Evolutionary conservation across 495 filamentous ascomycete genomes (phyloP).

Genomic region (Podospora appendiculata): DNA sequence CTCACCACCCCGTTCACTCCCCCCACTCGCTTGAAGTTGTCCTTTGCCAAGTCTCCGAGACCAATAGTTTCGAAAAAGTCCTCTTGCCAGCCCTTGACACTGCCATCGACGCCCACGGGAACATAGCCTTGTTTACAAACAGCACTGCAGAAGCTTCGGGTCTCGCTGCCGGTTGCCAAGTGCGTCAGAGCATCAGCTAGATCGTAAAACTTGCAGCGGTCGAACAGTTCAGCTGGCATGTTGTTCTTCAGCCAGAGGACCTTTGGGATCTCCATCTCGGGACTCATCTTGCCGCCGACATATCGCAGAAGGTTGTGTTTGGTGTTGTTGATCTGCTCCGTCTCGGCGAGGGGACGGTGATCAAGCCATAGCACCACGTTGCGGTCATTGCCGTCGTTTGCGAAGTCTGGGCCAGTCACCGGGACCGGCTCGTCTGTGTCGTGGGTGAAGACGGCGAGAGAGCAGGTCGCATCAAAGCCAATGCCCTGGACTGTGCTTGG

Average conservation of each 20-base stretch:
- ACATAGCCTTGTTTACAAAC: slow-evolving; percentile 96
- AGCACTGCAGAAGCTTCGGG: slow-evolving; percentile 82
- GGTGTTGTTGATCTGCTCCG: slow-evolving; percentile 83
- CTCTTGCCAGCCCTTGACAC: slow-evolving; percentile 96
- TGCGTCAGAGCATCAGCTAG: slow-evolving; percentile 90
- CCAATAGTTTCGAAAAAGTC: slow-evolving; percentile 85
- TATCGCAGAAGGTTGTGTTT: slow-evolving; percentile 89
- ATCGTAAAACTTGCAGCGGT: slow-evolving; percentile 93
- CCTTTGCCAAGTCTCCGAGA: slow-evolving; percentile 68
- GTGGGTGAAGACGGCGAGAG: slow-evolving; percentile 78
- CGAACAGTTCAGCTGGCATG: slow-evolving; percentile 89
- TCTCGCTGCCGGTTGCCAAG: slow-evolving; percentile 90
- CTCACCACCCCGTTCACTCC: slow-evolving; percentile 91
- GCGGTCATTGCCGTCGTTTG: slow-evolving; percentile 66
- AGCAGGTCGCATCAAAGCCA: slow-evolving; percentile 97
- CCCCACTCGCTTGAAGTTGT: slow-evolving; percentile 85
- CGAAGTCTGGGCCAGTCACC: slow-evolving; percentile 80
- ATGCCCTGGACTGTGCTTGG: slow-evolving; percentile 69
- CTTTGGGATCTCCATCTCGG: slow-evolving; percentile 99
- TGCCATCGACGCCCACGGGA: slow-evolving; percentile 90
- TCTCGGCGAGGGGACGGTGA: slow-evolving; percentile 83
- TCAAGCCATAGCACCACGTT: slow-evolving; percentile 93
- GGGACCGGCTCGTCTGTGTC: slow-evolving; percentile 85
- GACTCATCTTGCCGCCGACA: slow-evolving; percentile 93
- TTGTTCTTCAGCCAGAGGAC: slow-evolving; percentile 96